Evolutionary conservation across 1,284 basidiomycete species (phyloP), one percentile per base, ranked within the genome.

Genomic region (Ustilago vetiveriae): DNA sequence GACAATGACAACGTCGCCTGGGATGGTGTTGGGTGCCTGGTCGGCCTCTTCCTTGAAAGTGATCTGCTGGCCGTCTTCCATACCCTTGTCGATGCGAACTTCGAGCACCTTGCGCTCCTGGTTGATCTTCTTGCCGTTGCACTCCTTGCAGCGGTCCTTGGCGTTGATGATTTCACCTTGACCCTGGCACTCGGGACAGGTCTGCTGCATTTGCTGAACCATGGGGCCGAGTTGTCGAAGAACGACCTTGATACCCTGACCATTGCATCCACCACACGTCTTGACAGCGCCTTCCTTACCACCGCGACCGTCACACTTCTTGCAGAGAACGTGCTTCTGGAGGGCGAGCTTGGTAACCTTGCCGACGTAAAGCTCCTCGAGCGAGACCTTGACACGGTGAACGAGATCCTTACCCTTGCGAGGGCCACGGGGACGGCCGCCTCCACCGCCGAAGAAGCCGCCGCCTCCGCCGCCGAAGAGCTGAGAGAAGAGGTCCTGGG

Each of bases 81-180:
- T 98, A 55, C 96, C 96, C 86, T 95, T 97, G 87, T 98, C 96
- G 86, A 99, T 92, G 83, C 97, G 92, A 23, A 98, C 96, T 84
- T 99, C 96, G 78, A 98, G 86, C 72, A 98, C 90, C 86, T 98
- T 98, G 85, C 96, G 92, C 85, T 98, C 96, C 60, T 92, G 89
- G 42, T 90, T 78, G 56, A 92, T 90, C 87, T 98, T 99, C 86
- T 96, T 96, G 73, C 94, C 96, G 83, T 91, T 91, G 87, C 96
- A 99, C 39, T 85, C 85, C 84, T 90, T 88, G 88, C 96, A 99
- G 72, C 90, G 88, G 85, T 98, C 94, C 84, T 95, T 98, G 55
- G 86, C 83, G 84, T 94, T 93, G 86, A 98, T 96, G 77, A 92
- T 87, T 84, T 98, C 95, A 71, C 96, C 96, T 21, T 88, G 87